phyloP scores from a whole-genome alignment of 2,329 filamentous ascomycete genomes.

The Neofusicoccum ribis region DNA sequence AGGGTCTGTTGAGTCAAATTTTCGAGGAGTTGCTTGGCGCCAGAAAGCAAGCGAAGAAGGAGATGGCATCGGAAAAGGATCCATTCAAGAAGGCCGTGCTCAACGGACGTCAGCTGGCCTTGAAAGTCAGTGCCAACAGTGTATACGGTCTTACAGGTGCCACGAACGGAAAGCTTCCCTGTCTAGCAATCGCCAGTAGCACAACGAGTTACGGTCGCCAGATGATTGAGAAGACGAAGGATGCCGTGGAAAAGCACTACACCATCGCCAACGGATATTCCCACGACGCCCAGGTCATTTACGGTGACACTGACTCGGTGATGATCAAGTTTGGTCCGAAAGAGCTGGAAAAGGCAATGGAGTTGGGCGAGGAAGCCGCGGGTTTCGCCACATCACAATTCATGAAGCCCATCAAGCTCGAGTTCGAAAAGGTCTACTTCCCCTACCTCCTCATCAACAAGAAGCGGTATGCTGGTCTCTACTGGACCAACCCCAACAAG shows the following conservation, averaged over 20 bases:
- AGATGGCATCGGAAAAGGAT: slow-evolving; percentile 84
- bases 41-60: slow-evolving; percentile 91
- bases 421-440: slow-evolving; percentile 99
- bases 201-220: slow-evolving; percentile 96
- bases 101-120: slow-evolving; percentile 91
- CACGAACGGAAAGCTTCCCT: slow-evolving; percentile 92
- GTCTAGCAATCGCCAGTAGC: slow-evolving; percentile 91
- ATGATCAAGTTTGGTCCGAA: slow-evolving; percentile 98
- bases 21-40: slow-evolving; percentile 88
- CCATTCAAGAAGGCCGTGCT: slow-evolving; percentile 97
- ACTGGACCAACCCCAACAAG: slow-evolving; percentile 92
- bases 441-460: slow-evolving; percentile 99
- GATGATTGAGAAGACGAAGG: slow-evolving; percentile 98
- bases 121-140: slow-evolving; percentile 97
- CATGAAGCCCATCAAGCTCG: slow-evolving; percentile 93
- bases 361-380: slow-evolving; percentile 89
- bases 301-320: slow-evolving; percentile 98
- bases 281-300: slow-evolving; percentile 95
- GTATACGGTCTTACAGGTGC: slow-evolving; percentile 97
- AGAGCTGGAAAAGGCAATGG: slow-evolving; percentile 87
- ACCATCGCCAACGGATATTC: slow-evolving; percentile 91
- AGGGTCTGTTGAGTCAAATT: slow-evolving; percentile 92
- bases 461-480: slow-evolving; percentile 97
- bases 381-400: slow-evolving; percentile 89
- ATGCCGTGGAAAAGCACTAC: slow-evolving; percentile 89